These are phyloP conservation scores for Bombardia bombarda DNA, from an alignment of 495 filamentous ascomycete genomes.

Conservation along the genomic window DNA sequence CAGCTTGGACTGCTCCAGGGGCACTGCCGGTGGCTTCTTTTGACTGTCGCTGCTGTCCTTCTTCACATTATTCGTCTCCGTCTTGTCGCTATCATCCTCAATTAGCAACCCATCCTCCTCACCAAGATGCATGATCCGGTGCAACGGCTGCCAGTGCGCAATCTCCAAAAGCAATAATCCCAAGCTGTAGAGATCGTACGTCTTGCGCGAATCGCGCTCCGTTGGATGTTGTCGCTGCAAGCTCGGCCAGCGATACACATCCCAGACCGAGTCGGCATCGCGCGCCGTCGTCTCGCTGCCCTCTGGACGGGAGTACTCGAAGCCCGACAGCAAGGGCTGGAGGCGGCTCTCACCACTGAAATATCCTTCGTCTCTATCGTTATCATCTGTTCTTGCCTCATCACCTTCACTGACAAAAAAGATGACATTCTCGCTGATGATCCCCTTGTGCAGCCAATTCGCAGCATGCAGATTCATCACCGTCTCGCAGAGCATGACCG, in stretches of 20 bases:
- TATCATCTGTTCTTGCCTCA: no score
- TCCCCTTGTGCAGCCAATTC: conserved; percentile 52
- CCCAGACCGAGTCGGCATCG: conserved; percentile 20
- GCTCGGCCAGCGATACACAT: conserved; percentile 23
- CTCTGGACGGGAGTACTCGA: conserved; percentile 23
- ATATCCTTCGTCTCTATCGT: no score
- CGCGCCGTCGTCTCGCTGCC: conserved; percentile 16
- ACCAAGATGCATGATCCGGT: conserved; percentile 29
- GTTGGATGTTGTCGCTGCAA: conserved; percentile 20
- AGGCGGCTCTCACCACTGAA: conserved; percentile 5
- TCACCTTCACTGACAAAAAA: conserved; percentile 24
- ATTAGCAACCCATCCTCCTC: not conserved
- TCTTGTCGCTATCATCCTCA: not conserved
- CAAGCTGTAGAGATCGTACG: conserved; percentile 44
- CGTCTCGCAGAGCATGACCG: conserved; percentile 15
- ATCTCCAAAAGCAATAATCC: conserved; percentile 44
- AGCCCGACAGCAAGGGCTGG: conserved; percentile 15
- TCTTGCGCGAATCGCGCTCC: conserved; percentile 31
- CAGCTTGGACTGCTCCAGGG: conserved; percentile 13
- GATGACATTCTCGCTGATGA: conserved; percentile 44
- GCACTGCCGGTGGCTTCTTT: conserved; percentile 4
- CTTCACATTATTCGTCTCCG: not conserved
- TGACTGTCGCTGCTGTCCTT: not conserved
- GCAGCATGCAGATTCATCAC: conserved; percentile 39
- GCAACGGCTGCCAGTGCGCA: conserved; percentile 42